Evolutionary conservation across 2,329 filamentous ascomycete genomes (phyloP), one percentile per base, ranked within the genome.

Genomic region (Fonsecaea erecta): DNA sequence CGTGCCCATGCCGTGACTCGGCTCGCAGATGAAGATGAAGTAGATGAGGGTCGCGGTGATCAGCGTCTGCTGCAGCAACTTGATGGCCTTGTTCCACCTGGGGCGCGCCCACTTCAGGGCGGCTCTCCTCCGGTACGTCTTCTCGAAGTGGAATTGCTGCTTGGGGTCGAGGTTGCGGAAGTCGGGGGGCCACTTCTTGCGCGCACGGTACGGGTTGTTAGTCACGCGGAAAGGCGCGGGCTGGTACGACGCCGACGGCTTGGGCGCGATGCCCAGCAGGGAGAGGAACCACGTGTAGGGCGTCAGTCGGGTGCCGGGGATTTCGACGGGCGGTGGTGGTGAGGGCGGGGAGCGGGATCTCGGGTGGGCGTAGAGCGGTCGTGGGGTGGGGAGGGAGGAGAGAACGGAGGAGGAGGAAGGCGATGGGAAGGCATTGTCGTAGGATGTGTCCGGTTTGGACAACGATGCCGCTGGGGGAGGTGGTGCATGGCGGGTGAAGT

Each of bases 111-210:
- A 88, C 74, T 88, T 88, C 69, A 88, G 77, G 74, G 85, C 84
- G 57, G 84, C 79, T 60, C 87, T 82, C 58, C 87, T 81, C 37
- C 87, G 82, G 76, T 88, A 90, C 67, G 86, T 86, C 65, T 86
- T 84, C 76, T 90, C 87, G 54, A 89, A 83, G n/a, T 85, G 82
- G 78, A 89, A 89, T 73, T 89, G 86, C 73, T 90, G 85, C 73
- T 86, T 88, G n/a, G 80, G 79, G 1, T 86, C 86, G 56, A 90
- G 79, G 68, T 85, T 83, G 62, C 79, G 78, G 76, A 90, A 85
- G 73, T 88, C 85, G 6, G 87, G 87, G 48, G 87, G 87, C 87
- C 87, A 90, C 75, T 79, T 77, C 65, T 84, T 84, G 75, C 88
- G 86, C 40, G 84, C 84, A 68, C 79, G 82, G 77, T 85, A 88